Evolutionary conservation across 1,284 basidiomycete species (phyloP).

Genomic region (Amylostereum chailletii): DNA sequence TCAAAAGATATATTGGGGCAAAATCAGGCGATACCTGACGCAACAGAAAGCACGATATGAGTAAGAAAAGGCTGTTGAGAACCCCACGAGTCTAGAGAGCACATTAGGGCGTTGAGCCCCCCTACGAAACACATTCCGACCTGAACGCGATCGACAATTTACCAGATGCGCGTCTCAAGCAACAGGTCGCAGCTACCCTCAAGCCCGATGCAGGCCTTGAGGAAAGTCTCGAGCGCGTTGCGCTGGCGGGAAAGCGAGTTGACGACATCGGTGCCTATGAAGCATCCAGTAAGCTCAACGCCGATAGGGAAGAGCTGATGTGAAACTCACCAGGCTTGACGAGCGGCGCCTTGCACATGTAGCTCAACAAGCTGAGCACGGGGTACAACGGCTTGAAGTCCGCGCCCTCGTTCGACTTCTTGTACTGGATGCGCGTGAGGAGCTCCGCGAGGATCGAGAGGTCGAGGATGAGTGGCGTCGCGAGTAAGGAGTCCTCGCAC

Average conservation of each 20-base stretch:
- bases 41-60: too few relatives aligned
- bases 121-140: too few relatives aligned
- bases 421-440: slow-evolving; percentile 88
- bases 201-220: slow-evolving; percentile 87
- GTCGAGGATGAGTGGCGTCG: slow-evolving; percentile 94
- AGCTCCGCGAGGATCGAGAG: slow-evolving; percentile 91
- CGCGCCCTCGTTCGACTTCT: slow-evolving; percentile 34
- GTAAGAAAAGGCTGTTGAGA: too few relatives aligned
- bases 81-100: too few relatives aligned
- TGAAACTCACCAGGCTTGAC: slow-evolving; percentile 78
- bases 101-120: too few relatives aligned
- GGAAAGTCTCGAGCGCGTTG: slow-evolving; percentile 87
- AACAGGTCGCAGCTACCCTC: slow-evolving; percentile 79
- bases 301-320: not conserved
- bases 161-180: slow-evolving; percentile 86
- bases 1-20: too few relatives aligned
- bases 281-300: not conserved
- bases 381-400: slow-evolving; percentile 81
- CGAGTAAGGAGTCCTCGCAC: slow-evolving; percentile 95
- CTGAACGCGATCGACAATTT: slow-evolving; percentile 17
- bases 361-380: slow-evolving; percentile 83
- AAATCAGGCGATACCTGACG: too few relatives aligned
- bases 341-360: slow-evolving; percentile 97
- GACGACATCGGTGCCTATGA: slow-evolving; percentile 74
- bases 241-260: slow-evolving; percentile 94